A percentile compares a stretch with the other conserved stretches of the same genome.
phyloP scores from a whole-genome alignment of 2,329 filamentous ascomycete genomes.

The Trichoderma koningii region DNA sequence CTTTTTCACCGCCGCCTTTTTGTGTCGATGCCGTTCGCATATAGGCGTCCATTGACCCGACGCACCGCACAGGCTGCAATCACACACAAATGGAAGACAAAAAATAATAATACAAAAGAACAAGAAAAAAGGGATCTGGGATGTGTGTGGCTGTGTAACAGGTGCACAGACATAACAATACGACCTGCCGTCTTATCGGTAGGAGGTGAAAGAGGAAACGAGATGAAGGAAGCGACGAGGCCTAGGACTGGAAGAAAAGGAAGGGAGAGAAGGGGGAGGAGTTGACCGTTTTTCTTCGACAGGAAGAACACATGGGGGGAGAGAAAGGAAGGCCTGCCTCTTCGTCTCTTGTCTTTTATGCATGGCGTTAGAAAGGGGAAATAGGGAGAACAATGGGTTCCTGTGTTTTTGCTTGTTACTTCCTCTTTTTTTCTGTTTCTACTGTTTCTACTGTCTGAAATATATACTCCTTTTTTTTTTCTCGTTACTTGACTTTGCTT shows the following conservation, averaged over 20 bases:
- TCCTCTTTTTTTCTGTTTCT: slow-evolving; percentile 31
- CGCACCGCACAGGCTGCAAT: background rate
- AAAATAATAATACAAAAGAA: background rate
- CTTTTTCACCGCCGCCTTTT: slow-evolving; percentile 23
- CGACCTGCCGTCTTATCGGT: slow-evolving; percentile 17
- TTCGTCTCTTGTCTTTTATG: slow-evolving; percentile 33
- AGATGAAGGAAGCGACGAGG: slow-evolving; percentile 1
- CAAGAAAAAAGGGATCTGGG: background rate
- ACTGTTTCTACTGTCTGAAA: slow-evolving; percentile 2
- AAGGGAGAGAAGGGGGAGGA: slow-evolving; percentile 17
- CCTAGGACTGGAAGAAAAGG: slow-evolving; percentile 22
- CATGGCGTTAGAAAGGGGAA: slow-evolving; percentile 39
- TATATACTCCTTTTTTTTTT: slow-evolving; percentile 30
- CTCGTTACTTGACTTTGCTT: slow-evolving; percentile 37
- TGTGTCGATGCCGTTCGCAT: slow-evolving; percentile 28
- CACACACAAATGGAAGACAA: slow-evolving; percentile 5
- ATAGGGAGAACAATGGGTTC: slow-evolving; percentile 29
- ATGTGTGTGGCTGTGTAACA: slow-evolving; percentile 11
- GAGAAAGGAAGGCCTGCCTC: slow-evolving; percentile 28
- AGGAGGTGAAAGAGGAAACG: slow-evolving; percentile 22
- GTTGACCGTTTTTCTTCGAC: slow-evolving; percentile 27
- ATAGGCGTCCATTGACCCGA: slow-evolving; percentile 14
- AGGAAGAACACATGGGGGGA: background rate
- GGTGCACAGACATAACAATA: slow-evolving; percentile 17
- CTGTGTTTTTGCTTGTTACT: slow-evolving; percentile 31